phyloP scores from a whole-genome alignment of 352 stramenopile species.

The Pythium folliculosum region DNA sequence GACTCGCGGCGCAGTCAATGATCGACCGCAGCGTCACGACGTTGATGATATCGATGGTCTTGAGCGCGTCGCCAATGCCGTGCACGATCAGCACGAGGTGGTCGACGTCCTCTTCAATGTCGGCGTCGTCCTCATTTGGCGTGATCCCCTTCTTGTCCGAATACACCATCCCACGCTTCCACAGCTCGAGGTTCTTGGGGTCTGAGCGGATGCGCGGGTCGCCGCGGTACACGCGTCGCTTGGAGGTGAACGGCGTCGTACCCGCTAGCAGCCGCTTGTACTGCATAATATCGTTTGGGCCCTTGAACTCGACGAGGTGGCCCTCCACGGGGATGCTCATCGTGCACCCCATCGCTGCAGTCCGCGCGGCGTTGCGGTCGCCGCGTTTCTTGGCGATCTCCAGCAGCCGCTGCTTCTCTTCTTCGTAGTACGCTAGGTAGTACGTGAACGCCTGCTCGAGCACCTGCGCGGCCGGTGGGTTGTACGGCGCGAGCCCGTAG shows the following conservation, averaged over 20 bases:
- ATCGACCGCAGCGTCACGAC: slow-evolving; percentile 82
- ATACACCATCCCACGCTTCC: slow-evolving; percentile 53
- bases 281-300: slow-evolving; percentile 75
- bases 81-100: slow-evolving; percentile 90
- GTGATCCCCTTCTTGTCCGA: slow-evolving; percentile 18
- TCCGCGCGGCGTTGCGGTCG: slow-evolving; percentile 12
- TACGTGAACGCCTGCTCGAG: slow-evolving; percentile 74
- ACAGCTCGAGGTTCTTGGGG: slow-evolving; percentile 49
- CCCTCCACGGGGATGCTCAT: slow-evolving; percentile 76
- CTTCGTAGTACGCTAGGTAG: slow-evolving; percentile 67
- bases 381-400: slow-evolving; percentile 45
- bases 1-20: slow-evolving; percentile 74
- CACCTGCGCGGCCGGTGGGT: slow-evolving; percentile 42
- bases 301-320: slow-evolving; percentile 84
- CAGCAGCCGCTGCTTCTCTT: slow-evolving; percentile 61
- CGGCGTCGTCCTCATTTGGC: slow-evolving; percentile 54
- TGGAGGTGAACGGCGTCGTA: slow-evolving; percentile 82
- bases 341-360: slow-evolving; percentile 31
- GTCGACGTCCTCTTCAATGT: slow-evolving; percentile 80
- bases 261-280: slow-evolving; percentile 75
- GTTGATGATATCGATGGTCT: slow-evolving; percentile 86
- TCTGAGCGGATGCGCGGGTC: slow-evolving; percentile 73
- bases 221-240: slow-evolving; percentile 73
- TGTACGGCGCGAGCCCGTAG: slow-evolving; percentile 81
- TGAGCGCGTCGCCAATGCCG: slow-evolving; percentile 88